Evolutionary conservation across 371 early-diverging fungal species (phyloP).

Genomic region (Dichotomocladium elegans): DNA sequence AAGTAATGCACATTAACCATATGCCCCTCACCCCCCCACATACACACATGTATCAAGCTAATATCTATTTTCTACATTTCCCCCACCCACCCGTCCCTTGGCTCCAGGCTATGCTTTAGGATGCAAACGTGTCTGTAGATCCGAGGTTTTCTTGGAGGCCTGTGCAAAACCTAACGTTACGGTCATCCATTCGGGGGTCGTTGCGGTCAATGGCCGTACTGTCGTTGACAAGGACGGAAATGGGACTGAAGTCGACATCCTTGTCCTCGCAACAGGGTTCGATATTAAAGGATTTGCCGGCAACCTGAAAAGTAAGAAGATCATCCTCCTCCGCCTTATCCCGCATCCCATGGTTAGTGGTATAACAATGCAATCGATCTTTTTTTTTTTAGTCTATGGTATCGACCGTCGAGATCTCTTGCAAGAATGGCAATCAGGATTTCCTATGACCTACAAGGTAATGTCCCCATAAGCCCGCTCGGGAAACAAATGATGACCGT

Average conservation of each 20-base stretch:
- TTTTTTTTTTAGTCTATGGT: constrained; percentile 4
- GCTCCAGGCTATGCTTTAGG: constrained; percentile 13
- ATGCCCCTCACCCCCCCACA: background rate
- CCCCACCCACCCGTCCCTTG: background rate
- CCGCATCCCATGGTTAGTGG: background rate
- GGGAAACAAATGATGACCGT: background rate
- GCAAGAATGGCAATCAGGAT: constrained; percentile 12
- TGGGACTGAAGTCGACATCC: constrained; percentile 41
- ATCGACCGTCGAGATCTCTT: background rate
- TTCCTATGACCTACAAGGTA: constrained; percentile 22
- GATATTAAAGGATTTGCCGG: constrained; percentile 34
- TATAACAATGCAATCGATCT: background rate
- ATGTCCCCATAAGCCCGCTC: constrained; percentile 14
- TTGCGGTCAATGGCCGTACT: constrained; percentile 32
- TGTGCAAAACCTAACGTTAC: constrained; percentile 41
- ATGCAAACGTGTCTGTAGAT: constrained; percentile 46
- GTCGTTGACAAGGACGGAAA: constrained; percentile 36
- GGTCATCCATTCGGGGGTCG: constrained; percentile 37
- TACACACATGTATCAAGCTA: background rate
- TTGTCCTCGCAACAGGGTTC: constrained; percentile 67
- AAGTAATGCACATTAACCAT: constrained; percentile 1
- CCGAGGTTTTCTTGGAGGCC: constrained; percentile 46
- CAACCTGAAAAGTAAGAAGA: constrained; percentile 20
- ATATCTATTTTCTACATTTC: background rate
- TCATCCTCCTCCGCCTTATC: background rate